Conservation (phyloP, 345 rosid species). For the Euphorbia peplus region DNA sequence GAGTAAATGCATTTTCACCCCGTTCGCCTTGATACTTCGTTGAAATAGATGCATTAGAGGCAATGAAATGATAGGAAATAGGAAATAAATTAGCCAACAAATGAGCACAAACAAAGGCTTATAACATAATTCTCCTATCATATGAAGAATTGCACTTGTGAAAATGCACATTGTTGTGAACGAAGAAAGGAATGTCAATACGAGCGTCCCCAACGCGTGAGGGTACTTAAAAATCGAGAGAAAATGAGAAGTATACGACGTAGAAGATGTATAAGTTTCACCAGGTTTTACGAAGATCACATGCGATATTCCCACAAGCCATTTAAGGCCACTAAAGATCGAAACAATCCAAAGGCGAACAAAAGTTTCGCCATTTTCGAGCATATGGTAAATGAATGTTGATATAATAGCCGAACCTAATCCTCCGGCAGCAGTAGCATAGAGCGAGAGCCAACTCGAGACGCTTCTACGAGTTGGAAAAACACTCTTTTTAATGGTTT, state of each 20-base stretch:
- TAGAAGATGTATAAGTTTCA: background rate
- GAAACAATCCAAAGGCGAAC: constrained; percentile 56
- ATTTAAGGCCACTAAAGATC: constrained; percentile 55
- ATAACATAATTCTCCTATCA: constrained; percentile 48
- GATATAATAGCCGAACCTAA: constrained; percentile 48
- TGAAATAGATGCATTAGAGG: constrained; percentile 49
- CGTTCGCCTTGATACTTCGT: constrained; percentile 30
- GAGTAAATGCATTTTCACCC: constrained; percentile 49
- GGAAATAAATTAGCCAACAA: constrained; percentile 48
- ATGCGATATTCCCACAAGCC: constrained; percentile 46
- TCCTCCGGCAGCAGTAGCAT: constrained; percentile 42
- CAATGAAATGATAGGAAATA: constrained; percentile 42
- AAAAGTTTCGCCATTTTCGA: constrained; percentile 25
- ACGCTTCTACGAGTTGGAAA: constrained; percentile 35
- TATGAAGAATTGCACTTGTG: constrained; percentile 35
- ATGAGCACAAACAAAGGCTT: constrained; percentile 37
- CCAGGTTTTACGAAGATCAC: constrained; percentile 24
- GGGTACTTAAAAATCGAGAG: constrained; percentile 41
- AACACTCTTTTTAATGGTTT: constrained; percentile 21
- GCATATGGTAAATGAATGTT: constrained; percentile 54
- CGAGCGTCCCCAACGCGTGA: constrained; percentile 43
- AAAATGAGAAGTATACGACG: constrained; percentile 23
- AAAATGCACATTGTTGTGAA: constrained; percentile 62
- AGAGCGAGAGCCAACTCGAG: constrained; percentile 54
- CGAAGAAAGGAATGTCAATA: constrained; percentile 40